Base-by-base conservation (phyloP, 345 rosid species). In the Bruguiera sexangula region DNA sequence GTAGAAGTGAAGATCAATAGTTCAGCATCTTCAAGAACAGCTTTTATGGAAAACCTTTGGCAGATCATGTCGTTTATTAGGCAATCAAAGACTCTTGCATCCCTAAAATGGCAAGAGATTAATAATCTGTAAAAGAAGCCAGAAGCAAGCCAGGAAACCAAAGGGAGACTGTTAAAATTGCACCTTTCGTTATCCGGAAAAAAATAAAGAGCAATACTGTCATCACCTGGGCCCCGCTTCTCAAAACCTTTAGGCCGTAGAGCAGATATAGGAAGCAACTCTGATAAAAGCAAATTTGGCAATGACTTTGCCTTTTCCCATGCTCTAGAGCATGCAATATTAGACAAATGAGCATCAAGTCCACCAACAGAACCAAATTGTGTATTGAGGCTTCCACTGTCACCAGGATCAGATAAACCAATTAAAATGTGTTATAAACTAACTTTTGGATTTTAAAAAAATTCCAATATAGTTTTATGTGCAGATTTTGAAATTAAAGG, bases 231-330 rank as follows among this genome's bases (percentile, higher is more conserved):
- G 69, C 86, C 86, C 61, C 65, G 57, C 62, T 71, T 58, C 55
- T 66, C 56, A 76, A 92, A 92, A 68, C 82, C 58, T 69, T 75
- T 81, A 2, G 96, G 98, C 96, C 98, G 88, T 46, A 81, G 70
- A 20, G 67, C 34, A 34, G 67, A 68, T 74, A 84, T 85, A 0
- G 88, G 87, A 73, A 75, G 73, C 74, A 92, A 72, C 60, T 88
- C 91, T 27, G 83, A 69, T 73, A 63, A 71, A 52, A 90, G 87
- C 46, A 56, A 43, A 22, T 27, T n/a, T 6, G 84, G 82, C 24
- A 90, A 76, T 37, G 78, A 76, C 19, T 67, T 75, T 55, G 91
- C 88, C 62, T 68, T 84, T 46, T 81, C 84, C 37, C 67, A 46
- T 27, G 76, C 98, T 76, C 19, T 76, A 61, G 51, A 29, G 79